Percentiles rank a stretch among this genome's conserved stretches.
phyloP scores from a whole-genome alignment of 139 green algal species.

The Limnomonas spitsbergensis region DNA sequence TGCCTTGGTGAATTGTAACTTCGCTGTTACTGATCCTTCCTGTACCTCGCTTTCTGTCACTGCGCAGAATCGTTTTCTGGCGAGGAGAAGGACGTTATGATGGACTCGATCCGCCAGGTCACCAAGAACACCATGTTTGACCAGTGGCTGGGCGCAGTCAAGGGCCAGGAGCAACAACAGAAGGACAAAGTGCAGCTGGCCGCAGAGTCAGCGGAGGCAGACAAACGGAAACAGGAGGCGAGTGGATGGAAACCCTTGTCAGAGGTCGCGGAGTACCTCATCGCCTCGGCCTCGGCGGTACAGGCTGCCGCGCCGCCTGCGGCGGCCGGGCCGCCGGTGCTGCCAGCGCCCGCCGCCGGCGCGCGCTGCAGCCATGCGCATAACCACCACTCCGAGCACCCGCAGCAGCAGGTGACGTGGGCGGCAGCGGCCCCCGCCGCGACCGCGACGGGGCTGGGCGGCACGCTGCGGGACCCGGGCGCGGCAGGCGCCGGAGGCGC shows the following conservation, averaged over 20 bases:
- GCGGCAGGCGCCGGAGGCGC: background rate
- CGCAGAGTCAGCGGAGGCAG: background rate
- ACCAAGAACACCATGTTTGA: constrained; percentile 94
- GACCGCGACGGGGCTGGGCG: background rate
- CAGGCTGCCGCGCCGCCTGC: background rate
- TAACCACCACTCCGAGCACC: background rate
- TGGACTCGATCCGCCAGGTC: constrained; percentile 68
- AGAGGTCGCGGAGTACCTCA: background rate
- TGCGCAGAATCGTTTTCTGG: constrained; percentile 60
- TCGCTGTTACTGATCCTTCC: too few species aligned
- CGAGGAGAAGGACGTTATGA: constrained; percentile 56
- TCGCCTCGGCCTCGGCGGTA: background rate
- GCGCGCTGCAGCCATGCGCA: background rate
- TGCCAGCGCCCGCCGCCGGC: too few species aligned
- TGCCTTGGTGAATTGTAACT: too few species aligned
- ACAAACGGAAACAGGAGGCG: too few species aligned
- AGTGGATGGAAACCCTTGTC: background rate
- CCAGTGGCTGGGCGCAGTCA: constrained; percentile 79
- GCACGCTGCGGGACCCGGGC: background rate
- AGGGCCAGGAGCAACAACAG: constrained; percentile 13
- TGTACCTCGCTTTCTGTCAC: background rate
- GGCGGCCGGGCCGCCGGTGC: background rate
- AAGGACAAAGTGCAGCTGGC: constrained; percentile 1
- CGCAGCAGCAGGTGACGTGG: background rate
- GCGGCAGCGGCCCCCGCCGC: too few species aligned